Evolutionary conservation across 257 asterid species (phyloP).

Genomic region (Voacanga thouarsii): DNA sequence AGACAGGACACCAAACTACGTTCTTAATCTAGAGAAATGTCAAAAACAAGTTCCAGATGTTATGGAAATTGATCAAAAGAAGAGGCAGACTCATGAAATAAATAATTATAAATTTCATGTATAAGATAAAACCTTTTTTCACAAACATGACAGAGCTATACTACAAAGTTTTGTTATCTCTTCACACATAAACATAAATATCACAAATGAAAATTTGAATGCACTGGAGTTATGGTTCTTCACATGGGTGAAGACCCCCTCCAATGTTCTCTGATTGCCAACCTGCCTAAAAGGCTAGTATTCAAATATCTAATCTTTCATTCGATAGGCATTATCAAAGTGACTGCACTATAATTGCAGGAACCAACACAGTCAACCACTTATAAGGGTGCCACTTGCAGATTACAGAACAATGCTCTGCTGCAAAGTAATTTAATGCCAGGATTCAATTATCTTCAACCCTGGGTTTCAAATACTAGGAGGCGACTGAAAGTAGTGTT

Average conservation of each 20-base stretch:
- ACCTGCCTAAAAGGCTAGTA: not conserved
- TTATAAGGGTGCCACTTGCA: not conserved
- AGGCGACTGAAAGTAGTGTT: not conserved
- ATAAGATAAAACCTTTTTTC: not conserved
- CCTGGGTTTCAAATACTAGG: not conserved
- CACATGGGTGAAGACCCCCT: not conserved
- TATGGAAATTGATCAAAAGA: slow-evolving; percentile 3
- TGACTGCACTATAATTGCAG: not conserved
- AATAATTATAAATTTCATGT: not conserved
- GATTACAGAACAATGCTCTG: not conserved
- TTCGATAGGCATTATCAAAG: slow-evolving; percentile 7
- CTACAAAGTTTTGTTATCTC: not conserved
- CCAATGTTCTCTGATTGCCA: not conserved
- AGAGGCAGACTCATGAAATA: not conserved
- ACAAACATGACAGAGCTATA: not conserved
- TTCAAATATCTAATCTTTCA: not conserved
- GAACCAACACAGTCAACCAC: not conserved
- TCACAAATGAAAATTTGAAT: not conserved
- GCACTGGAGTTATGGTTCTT: not conserved
- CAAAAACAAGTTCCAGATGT: slow-evolving; percentile 9
- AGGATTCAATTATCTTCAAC: not conserved
- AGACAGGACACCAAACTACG: slow-evolving; percentile 90
- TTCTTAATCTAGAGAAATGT: slow-evolving; percentile 41
- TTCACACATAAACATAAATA: not conserved
- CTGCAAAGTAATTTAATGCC: not conserved